Evolutionary conservation across 495 filamentous ascomycete species (phyloP).

Genomic region (Pseudomonodictys pantanalensis): DNA sequence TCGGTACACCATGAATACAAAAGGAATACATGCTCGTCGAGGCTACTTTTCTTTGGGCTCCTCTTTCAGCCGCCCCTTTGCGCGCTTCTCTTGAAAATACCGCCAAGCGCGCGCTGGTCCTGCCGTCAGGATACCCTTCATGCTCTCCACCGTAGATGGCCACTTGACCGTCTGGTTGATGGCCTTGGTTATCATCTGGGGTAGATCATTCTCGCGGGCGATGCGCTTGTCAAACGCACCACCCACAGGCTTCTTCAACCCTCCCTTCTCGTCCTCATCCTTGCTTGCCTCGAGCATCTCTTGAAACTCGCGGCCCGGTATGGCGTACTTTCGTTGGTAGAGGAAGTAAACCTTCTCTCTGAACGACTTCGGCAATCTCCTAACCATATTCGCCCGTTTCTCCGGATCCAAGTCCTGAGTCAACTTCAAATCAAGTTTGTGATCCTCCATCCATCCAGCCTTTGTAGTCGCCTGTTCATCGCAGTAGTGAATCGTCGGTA

Average conservation of each 20-base stretch:
- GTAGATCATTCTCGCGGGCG: slow-evolving; percentile 66
- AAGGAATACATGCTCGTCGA: background rate
- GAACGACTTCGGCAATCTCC: slow-evolving; percentile 84
- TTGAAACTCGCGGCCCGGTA: slow-evolving; percentile 78
- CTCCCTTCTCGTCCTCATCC: slow-evolving; percentile 60
- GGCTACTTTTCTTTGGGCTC: background rate
- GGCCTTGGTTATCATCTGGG: slow-evolving; percentile 62
- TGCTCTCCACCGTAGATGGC: slow-evolving; percentile 79
- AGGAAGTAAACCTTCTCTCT: slow-evolving; percentile 86
- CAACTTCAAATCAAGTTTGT: slow-evolving; percentile 55
- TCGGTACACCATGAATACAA: slow-evolving; percentile 11
- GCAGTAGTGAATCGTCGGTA: slow-evolving; percentile 82
- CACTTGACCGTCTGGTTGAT: slow-evolving; percentile 85
- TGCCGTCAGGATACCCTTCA: slow-evolving; percentile 76
- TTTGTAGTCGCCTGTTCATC: slow-evolving; percentile 55
- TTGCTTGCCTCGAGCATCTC: slow-evolving; percentile 75
- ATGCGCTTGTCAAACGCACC: slow-evolving; percentile 84
- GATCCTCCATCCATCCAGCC: slow-evolving; percentile 38
- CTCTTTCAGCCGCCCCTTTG: slow-evolving; percentile 51
- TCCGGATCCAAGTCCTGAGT: slow-evolving; percentile 88
- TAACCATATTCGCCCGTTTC: slow-evolving; percentile 91
- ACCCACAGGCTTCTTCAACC: slow-evolving; percentile 71
- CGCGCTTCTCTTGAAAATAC: slow-evolving; percentile 81
- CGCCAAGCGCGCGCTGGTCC: slow-evolving; percentile 65
- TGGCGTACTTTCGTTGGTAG: slow-evolving; percentile 84